Evolutionary conservation across 306 rosid species (phyloP), one percentile per base, ranked within the genome.

Genomic region (Hippophae tibetana): DNA sequence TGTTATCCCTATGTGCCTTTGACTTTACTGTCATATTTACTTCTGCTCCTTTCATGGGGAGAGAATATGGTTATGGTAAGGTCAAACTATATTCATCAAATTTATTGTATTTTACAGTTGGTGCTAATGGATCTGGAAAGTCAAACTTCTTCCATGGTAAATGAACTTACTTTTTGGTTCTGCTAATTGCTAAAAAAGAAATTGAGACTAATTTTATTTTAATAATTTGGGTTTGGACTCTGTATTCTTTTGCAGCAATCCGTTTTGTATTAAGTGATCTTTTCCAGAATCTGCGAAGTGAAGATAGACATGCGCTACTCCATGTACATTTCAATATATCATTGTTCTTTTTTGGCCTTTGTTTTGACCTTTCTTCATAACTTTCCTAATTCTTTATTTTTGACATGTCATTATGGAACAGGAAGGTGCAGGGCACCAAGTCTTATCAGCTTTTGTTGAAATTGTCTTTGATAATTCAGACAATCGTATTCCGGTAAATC

Each of bases 121-220:
- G 99, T 75, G 96, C 99, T 52, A 92, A 92, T 80, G 99, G 99
- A 55, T 92, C 99, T 65, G 99, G 99, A 47, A 92, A 92, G 79
- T 72, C 99, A 38, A 92, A 92, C 78, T 92, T 92, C 74, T 92
- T 92, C 72, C 89, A 92, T 67, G 99, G 99, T 92, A 73, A 71
- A 78, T 52, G 71, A 60, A 43, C 31, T 31, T 31, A 31, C 38
- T 31, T 31, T 2, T 31, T 63, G 61, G 51, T 58, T 13, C 43
- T 63, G 9, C 54, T 56, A 47, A 40, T 56, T 61, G 47, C 45
- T 42, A 11, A 51, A 41, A 6, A 8, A 46, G 14, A 45, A 54
- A 38, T 3, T 14, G 1, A 42, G 8, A n/a, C 56, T 12, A 6
- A 6, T 31, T 47, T 47, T 10, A 41, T 62, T 53, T 1, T 5